Conservation (phyloP, 83 land plant species). For the Thuja plicata region DNA sequence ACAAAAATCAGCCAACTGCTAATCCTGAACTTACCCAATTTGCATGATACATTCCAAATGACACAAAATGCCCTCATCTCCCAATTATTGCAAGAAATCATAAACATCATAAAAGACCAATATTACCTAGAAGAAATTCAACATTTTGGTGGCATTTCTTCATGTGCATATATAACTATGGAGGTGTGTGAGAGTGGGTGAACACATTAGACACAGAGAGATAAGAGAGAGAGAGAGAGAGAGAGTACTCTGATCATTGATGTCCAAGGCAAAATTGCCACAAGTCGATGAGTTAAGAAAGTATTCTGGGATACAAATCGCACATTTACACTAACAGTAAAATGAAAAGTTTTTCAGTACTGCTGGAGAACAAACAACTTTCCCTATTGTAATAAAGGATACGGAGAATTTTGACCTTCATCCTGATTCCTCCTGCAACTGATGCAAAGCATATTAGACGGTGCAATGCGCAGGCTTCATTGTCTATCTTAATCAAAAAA, state of each 20-base stretch:
- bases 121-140: background rate
- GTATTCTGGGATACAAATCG: background rate
- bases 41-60: too few species aligned
- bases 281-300: slow-evolving; percentile 4
- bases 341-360: background rate
- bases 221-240: slow-evolving; percentile 4
- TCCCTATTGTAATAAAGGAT: slow-evolving; percentile 5
- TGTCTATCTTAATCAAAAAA: background rate
- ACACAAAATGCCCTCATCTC: too few species aligned
- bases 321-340: background rate
- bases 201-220: background rate
- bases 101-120: too few species aligned
- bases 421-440: slow-evolving; percentile 9
- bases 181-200: background rate
- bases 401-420: slow-evolving; percentile 12
- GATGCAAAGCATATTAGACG: background rate
- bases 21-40: too few species aligned
- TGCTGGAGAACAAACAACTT: background rate
- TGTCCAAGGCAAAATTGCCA: background rate
- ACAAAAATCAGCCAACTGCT: too few species aligned
- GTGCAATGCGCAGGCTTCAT: background rate
- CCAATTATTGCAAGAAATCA: too few species aligned
- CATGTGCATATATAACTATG: background rate
- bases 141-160: background rate
- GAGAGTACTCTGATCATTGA: background rate